These are phyloP conservation scores for Kingdonia uniflora DNA, from an alignment of 164 flowering plant species.

Conservation along the genomic window DNA sequence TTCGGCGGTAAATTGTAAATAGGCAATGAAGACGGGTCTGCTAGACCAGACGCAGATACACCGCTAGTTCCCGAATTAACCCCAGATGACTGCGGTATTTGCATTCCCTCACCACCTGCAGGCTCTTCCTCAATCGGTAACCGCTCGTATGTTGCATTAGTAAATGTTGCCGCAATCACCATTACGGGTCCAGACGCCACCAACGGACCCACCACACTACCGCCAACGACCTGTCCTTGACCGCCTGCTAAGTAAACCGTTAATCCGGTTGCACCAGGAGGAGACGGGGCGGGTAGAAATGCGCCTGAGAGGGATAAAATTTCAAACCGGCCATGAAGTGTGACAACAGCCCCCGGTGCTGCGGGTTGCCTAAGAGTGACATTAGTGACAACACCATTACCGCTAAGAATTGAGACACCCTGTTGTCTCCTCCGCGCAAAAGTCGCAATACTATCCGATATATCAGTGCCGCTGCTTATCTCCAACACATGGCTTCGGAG, in stretches of 20 bases:
- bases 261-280: slow-evolving; percentile 62
- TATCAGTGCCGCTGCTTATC: slow-evolving; percentile 55
- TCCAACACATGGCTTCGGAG: slow-evolving; percentile 71
- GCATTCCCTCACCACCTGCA: slow-evolving; percentile 20
- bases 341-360: slow-evolving; percentile 48
- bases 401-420: slow-evolving; percentile 73
- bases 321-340: slow-evolving; percentile 74
- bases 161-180: slow-evolving; percentile 74
- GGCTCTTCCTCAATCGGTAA: slow-evolving; percentile 56
- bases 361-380: slow-evolving; percentile 65
- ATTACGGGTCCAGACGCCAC: slow-evolving; percentile 85
- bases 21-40: slow-evolving; percentile 23
- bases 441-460: slow-evolving; percentile 44
- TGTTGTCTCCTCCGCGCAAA: slow-evolving; percentile 62
- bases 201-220: slow-evolving; percentile 58
- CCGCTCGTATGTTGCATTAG: slow-evolving; percentile 70
- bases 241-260: slow-evolving; percentile 80
- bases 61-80: slow-evolving; percentile 17
- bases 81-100: slow-evolving; percentile 25
- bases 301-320: slow-evolving; percentile 75
- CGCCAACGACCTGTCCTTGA: slow-evolving; percentile 90
- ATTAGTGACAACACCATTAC: slow-evolving; percentile 61
- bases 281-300: slow-evolving; percentile 70
- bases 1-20: slow-evolving; percentile 30
- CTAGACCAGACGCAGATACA: slow-evolving; percentile 18